Conservation (phyloP, 2,329 filamentous ascomycete genomes). For the Sporothrix variecibatus region DNA sequence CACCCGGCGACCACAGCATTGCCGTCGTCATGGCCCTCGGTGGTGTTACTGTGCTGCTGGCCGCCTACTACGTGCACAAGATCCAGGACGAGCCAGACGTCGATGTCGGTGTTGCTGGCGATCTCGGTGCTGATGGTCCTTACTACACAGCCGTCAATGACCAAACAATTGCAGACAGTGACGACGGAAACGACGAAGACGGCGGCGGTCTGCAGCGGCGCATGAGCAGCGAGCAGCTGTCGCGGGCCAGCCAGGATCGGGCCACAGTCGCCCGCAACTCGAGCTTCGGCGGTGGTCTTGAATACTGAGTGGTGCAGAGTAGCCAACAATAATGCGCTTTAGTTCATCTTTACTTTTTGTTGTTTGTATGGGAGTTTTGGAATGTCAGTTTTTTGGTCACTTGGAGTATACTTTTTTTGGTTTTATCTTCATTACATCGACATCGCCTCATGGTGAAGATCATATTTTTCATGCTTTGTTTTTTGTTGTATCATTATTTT, state of each 20-base stretch:
- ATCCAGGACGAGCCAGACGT: conserved; percentile 64
- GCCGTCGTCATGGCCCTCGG: conserved; percentile 84
- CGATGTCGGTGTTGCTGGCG: conserved; percentile 45
- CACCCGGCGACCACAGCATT: conserved; percentile 82
- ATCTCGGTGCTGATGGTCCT: conserved; percentile 48
- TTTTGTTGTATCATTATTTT: not conserved
- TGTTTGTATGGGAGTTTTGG: not conserved
- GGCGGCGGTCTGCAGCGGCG: conserved; percentile 38
- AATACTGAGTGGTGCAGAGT: conserved; percentile 41
- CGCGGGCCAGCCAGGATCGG: conserved; percentile 48
- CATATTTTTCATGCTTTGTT: not conserved
- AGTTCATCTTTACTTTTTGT: not conserved
- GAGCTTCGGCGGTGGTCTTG: conserved; percentile 50
- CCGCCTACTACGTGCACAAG: conserved; percentile 70
- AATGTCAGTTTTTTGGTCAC: not conserved
- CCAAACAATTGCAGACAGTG: not conserved
- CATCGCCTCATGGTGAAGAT: not conserved
- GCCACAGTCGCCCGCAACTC: conserved; percentile 51
- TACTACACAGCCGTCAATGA: conserved; percentile 22
- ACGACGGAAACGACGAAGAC: conserved; percentile 19
- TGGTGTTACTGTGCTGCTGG: conserved; percentile 73
- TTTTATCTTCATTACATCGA: not conserved
- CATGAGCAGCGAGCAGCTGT: conserved; percentile 45
- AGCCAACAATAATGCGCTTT: not conserved
- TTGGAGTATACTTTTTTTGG: not conserved